Evolutionary conservation across 352 stramenopile species (phyloP), one percentile per base, ranked within the genome.

Genomic region (Globisporangium acanthophoron): DNA sequence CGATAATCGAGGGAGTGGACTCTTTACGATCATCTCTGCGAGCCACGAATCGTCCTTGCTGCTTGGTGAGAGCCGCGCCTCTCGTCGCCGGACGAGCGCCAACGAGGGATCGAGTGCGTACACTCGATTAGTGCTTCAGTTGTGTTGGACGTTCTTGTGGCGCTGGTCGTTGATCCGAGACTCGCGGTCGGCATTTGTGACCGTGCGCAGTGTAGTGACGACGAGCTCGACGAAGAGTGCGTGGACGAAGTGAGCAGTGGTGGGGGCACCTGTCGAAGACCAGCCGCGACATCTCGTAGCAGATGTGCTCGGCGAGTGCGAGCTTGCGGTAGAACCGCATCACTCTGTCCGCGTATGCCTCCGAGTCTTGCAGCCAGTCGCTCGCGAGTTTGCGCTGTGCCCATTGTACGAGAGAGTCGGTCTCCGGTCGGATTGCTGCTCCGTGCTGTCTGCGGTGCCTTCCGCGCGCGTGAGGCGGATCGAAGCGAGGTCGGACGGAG

Each of bases 231-330:
- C 49, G 29, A 78, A 78, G 21, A 85, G 58, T 1, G 73, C 70
- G 43, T 81, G 74, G 6, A 85, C 56, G 31, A 85, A 77, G 7
- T 68, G 71, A 11, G 72, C 64, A 2, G 76, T 82, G 5, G 76
- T 83, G 21, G 76, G 76, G 43, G 21, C 70, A 85, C 43, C 78
- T 76, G 61, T 83, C 73, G n/a, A 83, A 85, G 12, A 85, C 51
- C 13, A 85, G 67, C 0, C 76, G 68, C 8, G 65, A 62, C 9
- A 81, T 52, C 56, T 85, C 76, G 44, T 71, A 83, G 54, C 70
- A 72, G 21, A 85, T 37, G 4, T 59, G 61, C 45, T 85, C 76
- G 13, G 63, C 63, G 13, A 70, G 57, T 9, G 48, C 59, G 0
- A 85, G 58, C 15, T 64, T 43, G 2, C 58, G 33, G 12, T 57